These are phyloP conservation scores for Penicillium alfredii DNA, from an alignment of 495 filamentous ascomycete genomes.

Conservation along the genomic window DNA sequence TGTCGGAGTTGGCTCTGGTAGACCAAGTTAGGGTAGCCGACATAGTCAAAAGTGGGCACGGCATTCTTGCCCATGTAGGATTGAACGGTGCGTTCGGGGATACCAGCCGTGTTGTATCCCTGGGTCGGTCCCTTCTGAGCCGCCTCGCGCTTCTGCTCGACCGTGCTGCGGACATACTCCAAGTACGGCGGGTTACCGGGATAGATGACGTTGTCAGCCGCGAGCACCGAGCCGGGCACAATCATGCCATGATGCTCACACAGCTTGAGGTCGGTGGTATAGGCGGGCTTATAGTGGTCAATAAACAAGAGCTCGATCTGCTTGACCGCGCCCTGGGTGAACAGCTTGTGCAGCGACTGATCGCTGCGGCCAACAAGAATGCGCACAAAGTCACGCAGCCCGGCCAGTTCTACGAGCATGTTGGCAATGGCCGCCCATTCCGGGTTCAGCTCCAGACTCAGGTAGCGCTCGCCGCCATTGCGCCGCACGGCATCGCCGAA, in stretches of 20 bases:
- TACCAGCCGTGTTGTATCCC: conserved; percentile 24
- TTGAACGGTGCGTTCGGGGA: conserved; percentile 23
- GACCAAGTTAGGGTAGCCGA: conserved; percentile 63
- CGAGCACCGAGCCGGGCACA: conserved; percentile 53
- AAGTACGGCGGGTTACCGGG: conserved; percentile 74
- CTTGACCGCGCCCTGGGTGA: conserved; percentile 43
- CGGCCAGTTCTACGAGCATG: conserved; percentile 60
- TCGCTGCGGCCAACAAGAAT: conserved; percentile 63
- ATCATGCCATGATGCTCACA: conserved; percentile 63
- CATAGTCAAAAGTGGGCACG: conserved; percentile 38
- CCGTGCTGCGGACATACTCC: conserved; percentile 34
- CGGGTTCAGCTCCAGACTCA: conserved; percentile 61
- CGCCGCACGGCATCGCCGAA: conserved; percentile 58
- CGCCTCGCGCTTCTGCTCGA: conserved; percentile 30
- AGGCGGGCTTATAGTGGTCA: conserved; percentile 69
- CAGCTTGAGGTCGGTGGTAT: conserved; percentile 64
- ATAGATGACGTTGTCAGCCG: conserved; percentile 68
- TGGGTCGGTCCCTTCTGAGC: conserved; percentile 26
- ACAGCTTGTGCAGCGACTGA: conserved; percentile 50
- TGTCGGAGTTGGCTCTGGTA: conserved; percentile 61
- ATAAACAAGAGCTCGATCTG: conserved; percentile 65
- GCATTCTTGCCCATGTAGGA: conserved; percentile 32
- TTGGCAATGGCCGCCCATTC: conserved; percentile 60
- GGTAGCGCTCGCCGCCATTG: conserved; percentile 55
- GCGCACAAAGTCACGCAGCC: conserved; percentile 57